Evolutionary conservation across 169 alveolate genomes (phyloP).

Genomic region (Theileria parva): DNA sequence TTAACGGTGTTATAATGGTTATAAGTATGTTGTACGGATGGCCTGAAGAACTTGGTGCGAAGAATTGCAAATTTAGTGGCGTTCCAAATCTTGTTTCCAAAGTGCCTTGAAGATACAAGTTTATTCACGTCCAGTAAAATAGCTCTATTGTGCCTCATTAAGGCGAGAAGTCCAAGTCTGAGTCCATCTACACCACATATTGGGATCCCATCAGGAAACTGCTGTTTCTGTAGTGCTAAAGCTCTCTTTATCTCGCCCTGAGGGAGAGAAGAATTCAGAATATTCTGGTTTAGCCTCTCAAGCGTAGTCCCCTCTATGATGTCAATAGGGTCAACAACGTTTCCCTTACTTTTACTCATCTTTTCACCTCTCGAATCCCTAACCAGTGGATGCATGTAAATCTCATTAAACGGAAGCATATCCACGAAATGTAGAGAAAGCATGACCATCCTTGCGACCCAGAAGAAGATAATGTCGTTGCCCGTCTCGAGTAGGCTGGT

Average conservation of each 20-base stretch:
- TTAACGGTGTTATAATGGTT: background rate
- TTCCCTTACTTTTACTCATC: constrained; percentile 97
- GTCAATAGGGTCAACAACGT: constrained; percentile 99
- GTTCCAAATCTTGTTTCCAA: constrained; percentile 98
- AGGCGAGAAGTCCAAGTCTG: constrained; percentile 93
- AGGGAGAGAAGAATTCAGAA: constrained; percentile 89
- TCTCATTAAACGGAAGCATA: constrained; percentile 95
- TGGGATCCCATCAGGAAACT: constrained; percentile 98
- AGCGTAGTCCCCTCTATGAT: constrained; percentile 93
- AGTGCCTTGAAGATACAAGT: constrained; percentile 95
- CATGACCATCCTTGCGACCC: constrained; percentile 99
- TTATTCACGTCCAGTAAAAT: constrained; percentile 95
- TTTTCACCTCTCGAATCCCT: constrained; percentile 97
- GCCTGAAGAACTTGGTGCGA: constrained; percentile 31
- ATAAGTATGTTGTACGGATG: background rate
- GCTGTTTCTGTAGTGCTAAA: constrained; percentile 87
- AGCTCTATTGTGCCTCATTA: constrained; percentile 91
- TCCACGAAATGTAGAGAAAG: constrained; percentile 93
- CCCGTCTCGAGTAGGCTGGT: constrained; percentile 97
- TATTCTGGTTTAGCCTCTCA: constrained; percentile 84
- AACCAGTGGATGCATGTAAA: constrained; percentile 97
- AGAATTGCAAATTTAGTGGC: constrained; percentile 89
- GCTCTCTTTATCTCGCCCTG: constrained; percentile 91
- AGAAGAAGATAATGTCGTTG: constrained; percentile 98
- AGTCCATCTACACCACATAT: constrained; percentile 99